Evolutionary conservation across 202 grass and related monocot genomes (phyloP).

Genomic region (Carex sylvatica): DNA sequence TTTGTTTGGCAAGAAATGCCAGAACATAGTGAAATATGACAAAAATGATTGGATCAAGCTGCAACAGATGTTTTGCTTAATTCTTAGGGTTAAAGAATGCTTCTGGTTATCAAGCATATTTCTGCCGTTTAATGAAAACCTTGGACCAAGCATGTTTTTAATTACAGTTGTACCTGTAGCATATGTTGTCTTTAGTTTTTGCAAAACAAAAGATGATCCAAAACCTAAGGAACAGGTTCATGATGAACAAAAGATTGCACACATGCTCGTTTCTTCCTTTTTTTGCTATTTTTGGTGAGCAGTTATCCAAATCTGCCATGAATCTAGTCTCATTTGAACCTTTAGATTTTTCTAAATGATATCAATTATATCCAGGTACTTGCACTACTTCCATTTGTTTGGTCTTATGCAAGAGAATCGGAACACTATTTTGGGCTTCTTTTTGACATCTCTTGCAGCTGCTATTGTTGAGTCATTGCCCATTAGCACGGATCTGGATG

Average conservation of each 20-base stretch:
- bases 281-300: background rate
- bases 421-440: conserved; percentile 59
- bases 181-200: background rate
- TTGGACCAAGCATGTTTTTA: background rate
- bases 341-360: background rate
- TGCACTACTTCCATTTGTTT: conserved; percentile 89
- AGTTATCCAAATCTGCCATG: background rate
- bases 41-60: background rate
- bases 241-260: background rate
- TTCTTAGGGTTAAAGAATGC: background rate
- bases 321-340: background rate
- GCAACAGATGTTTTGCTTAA: background rate
- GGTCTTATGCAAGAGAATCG: conserved; percentile 75
- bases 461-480: conserved; percentile 71
- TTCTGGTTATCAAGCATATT: background rate
- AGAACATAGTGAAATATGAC: background rate
- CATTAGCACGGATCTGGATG: conserved; percentile 73
- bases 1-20: background rate
- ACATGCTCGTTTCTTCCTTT: background rate
- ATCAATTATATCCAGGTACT: conserved; percentile 56
- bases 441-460: conserved; percentile 54
- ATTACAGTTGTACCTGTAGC: background rate
- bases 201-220: background rate
- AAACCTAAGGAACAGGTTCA: background rate
- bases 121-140: background rate